Evolutionary conservation across 2,329 filamentous ascomycete species (phyloP).

Genomic region (Coleophoma cylindrospora): DNA sequence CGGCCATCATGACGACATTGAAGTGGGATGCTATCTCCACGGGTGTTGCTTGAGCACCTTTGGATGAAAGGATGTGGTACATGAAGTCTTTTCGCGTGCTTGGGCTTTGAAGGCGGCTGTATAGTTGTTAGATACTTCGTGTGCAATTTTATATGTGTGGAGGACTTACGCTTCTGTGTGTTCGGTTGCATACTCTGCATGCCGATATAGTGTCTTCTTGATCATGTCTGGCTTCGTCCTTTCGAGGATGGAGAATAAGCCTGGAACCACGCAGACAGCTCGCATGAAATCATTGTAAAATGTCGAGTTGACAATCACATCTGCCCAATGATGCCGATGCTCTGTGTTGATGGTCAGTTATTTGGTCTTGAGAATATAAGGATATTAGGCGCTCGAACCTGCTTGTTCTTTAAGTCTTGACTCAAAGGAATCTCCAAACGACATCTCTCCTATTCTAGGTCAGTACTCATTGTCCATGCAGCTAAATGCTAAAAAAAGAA

Average conservation of each 20-base stretch:
- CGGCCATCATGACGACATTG: conserved; percentile 16
- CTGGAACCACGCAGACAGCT: conserved; percentile 10
- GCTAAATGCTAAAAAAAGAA: background rate
- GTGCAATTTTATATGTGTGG: background rate
- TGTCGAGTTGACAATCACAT: conserved; percentile 15
- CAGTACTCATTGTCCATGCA: background rate
- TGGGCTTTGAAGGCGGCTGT: conserved; percentile 6
- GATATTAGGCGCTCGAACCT: background rate
- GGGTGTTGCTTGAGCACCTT: conserved; percentile 9
- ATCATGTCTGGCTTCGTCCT: conserved; percentile 9
- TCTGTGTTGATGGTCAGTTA: conserved; percentile 3
- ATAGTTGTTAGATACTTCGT: background rate
- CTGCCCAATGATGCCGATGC: conserved; percentile 15
- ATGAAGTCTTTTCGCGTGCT: conserved; percentile 13
- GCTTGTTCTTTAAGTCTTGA: conserved; percentile 8
- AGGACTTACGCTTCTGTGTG: conserved; percentile 12
- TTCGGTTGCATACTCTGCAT: conserved; percentile 13
- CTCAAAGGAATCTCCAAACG: conserved; percentile 13
- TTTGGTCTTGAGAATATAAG: background rate
- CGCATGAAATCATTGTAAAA: conserved; percentile 19
- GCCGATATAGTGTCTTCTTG: conserved; percentile 11
- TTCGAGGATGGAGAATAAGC: conserved; percentile 10
- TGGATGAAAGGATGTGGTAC: conserved; percentile 12
- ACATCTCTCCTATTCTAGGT: conserved; percentile 9
- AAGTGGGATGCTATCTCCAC: conserved; percentile 15